Conservation (phyloP, 2,329 filamentous ascomycete species). For the Rhinocladiella similis region DNA sequence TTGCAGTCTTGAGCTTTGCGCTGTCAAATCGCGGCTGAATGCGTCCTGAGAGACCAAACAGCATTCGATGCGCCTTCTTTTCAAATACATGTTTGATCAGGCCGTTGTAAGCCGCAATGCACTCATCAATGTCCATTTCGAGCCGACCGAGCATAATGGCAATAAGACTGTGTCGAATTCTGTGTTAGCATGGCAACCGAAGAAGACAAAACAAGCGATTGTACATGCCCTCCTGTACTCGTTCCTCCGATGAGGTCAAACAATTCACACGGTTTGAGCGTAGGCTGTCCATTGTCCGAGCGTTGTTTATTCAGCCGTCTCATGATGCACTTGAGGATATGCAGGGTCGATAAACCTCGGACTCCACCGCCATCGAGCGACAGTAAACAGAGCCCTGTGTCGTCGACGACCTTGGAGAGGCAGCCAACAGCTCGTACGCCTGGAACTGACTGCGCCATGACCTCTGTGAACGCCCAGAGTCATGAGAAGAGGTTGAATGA, state of each 20-base stretch:
- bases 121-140: conserved; percentile 37
- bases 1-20: conserved; percentile 29
- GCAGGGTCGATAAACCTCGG: conserved; percentile 21
- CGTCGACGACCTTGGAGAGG: neutral
- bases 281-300: neutral
- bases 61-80: conserved; percentile 11
- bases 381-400: conserved; percentile 16
- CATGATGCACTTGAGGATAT: conserved; percentile 20
- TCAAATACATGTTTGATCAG: conserved; percentile 33
- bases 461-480: too few relatives aligned
- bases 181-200: too few relatives aligned
- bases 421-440: too few relatives aligned
- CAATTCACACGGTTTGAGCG: conserved; percentile 19
- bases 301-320: conserved; percentile 11
- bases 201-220: neutral
- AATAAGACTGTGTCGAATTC: conserved; percentile 29
- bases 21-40: too few relatives aligned
- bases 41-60: too few relatives aligned
- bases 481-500: too few relatives aligned
- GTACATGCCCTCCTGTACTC: conserved; percentile 25
- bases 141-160: conserved; percentile 42
- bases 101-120: conserved; percentile 33
- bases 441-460: too few relatives aligned
- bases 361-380: conserved; percentile 25
- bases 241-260: conserved; percentile 26